These are phyloP conservation scores for Fragaria nilgerrensis DNA, from an alignment of 306 rosid genomes.

Conservation along the genomic window DNA sequence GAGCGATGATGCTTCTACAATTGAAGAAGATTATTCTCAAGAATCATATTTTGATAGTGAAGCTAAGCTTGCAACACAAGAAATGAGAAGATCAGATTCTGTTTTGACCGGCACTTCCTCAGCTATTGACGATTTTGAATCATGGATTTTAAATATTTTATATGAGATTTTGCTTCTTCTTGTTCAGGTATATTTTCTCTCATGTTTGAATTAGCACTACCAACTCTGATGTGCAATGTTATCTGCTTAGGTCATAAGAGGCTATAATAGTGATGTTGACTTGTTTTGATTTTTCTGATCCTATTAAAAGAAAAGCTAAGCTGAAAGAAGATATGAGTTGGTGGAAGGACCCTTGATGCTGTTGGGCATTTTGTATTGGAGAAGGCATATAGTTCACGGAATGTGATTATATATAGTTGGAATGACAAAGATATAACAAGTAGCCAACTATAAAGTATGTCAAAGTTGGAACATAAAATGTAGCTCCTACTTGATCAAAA, in stretches of 20 bases:
- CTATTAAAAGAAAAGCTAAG: not conserved
- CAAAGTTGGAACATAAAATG: too few species aligned
- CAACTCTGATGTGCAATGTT: not conserved
- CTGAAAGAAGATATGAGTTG: not conserved
- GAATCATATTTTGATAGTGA: slow-evolving; percentile 75
- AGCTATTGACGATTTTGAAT: slow-evolving; percentile 70
- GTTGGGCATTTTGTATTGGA: not conserved
- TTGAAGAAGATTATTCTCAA: slow-evolving; percentile 88
- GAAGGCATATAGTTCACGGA: not conserved
- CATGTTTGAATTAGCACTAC: slow-evolving; percentile 5
- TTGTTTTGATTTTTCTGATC: not conserved
- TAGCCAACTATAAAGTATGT: not conserved
- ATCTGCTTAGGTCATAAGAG: not conserved
- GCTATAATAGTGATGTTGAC: slow-evolving; percentile 2
- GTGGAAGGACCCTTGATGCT: not conserved
- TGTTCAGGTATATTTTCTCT: slow-evolving; percentile 71
- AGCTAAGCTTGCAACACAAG: slow-evolving; percentile 60
- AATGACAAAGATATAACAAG: not conserved
- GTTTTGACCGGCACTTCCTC: slow-evolving; percentile 43
- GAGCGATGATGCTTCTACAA: slow-evolving; percentile 53
- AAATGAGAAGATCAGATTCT: slow-evolving; percentile 48
- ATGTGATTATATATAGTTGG: not conserved
- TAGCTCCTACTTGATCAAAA: not conserved
- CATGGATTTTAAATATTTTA: slow-evolving; percentile 91
- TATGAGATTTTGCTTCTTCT: slow-evolving; percentile 87